Percentiles rank a stretch among this genome's conserved stretches.
These are phyloP conservation scores for Pterocarpus macrocarpus DNA, from an alignment of 306 rosid species.

Conservation along the genomic window DNA sequence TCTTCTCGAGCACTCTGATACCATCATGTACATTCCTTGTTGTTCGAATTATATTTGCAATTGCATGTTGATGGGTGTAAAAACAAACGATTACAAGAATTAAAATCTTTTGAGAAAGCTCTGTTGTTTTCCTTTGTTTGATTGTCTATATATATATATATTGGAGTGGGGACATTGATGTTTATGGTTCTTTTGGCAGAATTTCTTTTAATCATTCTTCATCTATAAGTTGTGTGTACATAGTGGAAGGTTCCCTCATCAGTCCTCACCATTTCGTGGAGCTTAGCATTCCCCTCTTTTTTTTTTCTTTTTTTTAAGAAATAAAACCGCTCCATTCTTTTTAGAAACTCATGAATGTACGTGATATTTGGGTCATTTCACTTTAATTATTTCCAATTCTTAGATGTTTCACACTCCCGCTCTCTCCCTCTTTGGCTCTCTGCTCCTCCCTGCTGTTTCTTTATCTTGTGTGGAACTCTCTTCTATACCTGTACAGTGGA, in stretches of 20 bases:
- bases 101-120: background rate
- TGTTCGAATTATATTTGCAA: slow-evolving; percentile 29
- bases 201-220: slow-evolving; percentile 18
- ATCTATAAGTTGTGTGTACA: background rate
- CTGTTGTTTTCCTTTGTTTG: background rate
- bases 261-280: background rate
- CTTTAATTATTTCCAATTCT: background rate
- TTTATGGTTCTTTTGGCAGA: slow-evolving; percentile 1
- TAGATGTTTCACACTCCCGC: background rate
- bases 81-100: slow-evolving; percentile 23
- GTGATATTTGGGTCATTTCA: slow-evolving; percentile 1
- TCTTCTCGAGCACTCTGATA: no score
- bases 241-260: background rate
- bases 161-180: background rate
- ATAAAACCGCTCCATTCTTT: background rate
- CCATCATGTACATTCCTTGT: background rate
- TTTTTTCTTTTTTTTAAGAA: no score
- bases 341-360: background rate
- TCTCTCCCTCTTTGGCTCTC: background rate
- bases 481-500: background rate
- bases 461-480: background rate
- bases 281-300: background rate
- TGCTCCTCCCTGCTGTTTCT: background rate
- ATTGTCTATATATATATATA: background rate
- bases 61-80: slow-evolving; percentile 10